A percentile compares a stretch with the other conserved stretches of the same genome.
Conservation (phyloP, 1,284 basidiomycete genomes). For the Leccinum colubrinum region DNA sequence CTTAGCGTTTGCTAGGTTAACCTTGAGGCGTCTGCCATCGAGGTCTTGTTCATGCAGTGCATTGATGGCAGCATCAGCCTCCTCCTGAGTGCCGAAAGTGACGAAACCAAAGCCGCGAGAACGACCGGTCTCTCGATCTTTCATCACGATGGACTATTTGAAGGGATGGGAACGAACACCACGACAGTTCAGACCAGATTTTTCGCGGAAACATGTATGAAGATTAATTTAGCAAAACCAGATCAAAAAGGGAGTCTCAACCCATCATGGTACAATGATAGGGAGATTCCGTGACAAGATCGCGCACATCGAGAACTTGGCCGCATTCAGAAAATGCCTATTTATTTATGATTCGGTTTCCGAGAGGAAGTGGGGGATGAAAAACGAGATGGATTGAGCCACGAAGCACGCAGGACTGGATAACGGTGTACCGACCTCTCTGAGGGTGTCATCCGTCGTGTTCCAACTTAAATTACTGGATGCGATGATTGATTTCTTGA, state of each 20-base stretch:
- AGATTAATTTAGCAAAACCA: constrained; percentile 35
- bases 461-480: constrained; percentile 84
- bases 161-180: constrained; percentile 8
- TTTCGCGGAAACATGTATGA: constrained; percentile 24
- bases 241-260: constrained; percentile 26
- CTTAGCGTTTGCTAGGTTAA: constrained; percentile 91
- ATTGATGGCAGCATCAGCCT: constrained; percentile 80
- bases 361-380: background rate
- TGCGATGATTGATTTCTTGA: constrained; percentile 21
- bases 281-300: constrained; percentile 40
- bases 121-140: constrained; percentile 93
- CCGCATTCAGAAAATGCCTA: constrained; percentile 72
- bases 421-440: constrained; percentile 65
- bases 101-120: constrained; percentile 98
- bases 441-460: constrained; percentile 85
- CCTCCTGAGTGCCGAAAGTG: constrained; percentile 54
- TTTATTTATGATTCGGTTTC: constrained; percentile 3
- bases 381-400: constrained; percentile 17
- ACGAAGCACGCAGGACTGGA: constrained; percentile 29
- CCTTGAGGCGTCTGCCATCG: constrained; percentile 89
- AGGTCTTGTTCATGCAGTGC: constrained; percentile 88
- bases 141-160: constrained; percentile 89
- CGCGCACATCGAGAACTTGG: constrained; percentile 72
- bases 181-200: constrained; percentile 11
- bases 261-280: constrained; percentile 35